A percentile compares a stretch with the other conserved stretches of the same genome.
These are phyloP conservation scores for Petrea volubilis DNA, from an alignment of 257 asterid genomes.

Conservation along the genomic window DNA sequence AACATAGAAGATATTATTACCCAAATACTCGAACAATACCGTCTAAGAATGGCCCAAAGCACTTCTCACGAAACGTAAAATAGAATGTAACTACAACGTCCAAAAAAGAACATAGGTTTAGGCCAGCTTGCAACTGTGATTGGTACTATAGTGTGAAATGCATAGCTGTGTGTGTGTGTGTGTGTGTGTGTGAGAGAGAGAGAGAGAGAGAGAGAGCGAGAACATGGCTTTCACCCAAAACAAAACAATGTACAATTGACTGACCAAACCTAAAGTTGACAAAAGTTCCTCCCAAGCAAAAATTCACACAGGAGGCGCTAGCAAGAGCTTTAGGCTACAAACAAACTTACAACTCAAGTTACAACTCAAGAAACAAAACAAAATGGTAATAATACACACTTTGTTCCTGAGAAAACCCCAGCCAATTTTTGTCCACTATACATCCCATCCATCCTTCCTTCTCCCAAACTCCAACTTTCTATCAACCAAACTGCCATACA, in stretches of 20 bases:
- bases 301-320: slow-evolving; percentile 28
- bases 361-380: background rate
- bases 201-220: background rate
- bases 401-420: background rate
- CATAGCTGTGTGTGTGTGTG: too few species aligned
- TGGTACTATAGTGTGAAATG: too few species aligned
- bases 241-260: slow-evolving; percentile 49
- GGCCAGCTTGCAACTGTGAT: too few species aligned
- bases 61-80: too few species aligned
- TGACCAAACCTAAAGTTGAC: slow-evolving; percentile 28
- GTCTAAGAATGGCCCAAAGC: too few species aligned
- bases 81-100: background rate
- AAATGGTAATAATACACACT: background rate
- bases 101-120: slow-evolving; percentile 7
- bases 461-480: slow-evolving; percentile 59
- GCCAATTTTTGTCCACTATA: slow-evolving; percentile 39
- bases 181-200: background rate
- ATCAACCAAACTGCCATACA: slow-evolving; percentile 66
- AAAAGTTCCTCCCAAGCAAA: slow-evolving; percentile 33
- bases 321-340: slow-evolving; percentile 16
- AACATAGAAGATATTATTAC: too few species aligned
- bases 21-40: too few species aligned
- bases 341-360: background rate
- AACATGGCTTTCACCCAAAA: slow-evolving; percentile 14
- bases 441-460: slow-evolving; percentile 96